Base-by-base conservation (phyloP, 805 yeast genomes). In the Scheffersomyces coipomensis region DNA sequence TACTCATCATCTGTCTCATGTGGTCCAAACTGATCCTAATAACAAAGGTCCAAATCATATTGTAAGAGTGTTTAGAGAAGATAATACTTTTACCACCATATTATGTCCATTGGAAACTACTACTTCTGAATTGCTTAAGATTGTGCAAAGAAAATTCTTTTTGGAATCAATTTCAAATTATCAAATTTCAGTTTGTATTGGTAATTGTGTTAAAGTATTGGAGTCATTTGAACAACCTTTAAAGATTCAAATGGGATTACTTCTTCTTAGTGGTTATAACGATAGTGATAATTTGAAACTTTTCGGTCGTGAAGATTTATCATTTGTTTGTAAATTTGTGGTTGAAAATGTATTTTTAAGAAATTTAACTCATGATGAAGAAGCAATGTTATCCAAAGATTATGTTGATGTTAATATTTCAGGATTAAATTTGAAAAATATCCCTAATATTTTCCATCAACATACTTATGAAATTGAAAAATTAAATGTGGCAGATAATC, bases 401-500 rank as follows among this genome's bases (percentile, higher is more conserved):
- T 82, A 82, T 45, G 80, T 82, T 17, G 79, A 81, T 56, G 95
- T 88, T 9, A 79, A 86, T 56, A 71, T 89, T 44, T 76, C 81
- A 27, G 78, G 85, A 39, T 75, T 85, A 68, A 83, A 85, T 49
- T 67, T 90, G 40, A 88, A 87, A 45, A 87, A 88, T 15, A 85
- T 91, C 6, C 97, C 97, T 0, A 84, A 88, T 38, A 74, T 85
- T 21, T 78, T 90, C 46, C 88, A 84, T 56, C 85, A 80, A 49
- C 86, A 80, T 43, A 86, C 96, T 0, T 76, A 83, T 40, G 91
- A 87, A 45, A 88, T 90, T 42, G 85, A 85, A 49, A 74, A 82
- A 44, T 69, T 90, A 44, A 91, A 90, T 59, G 88, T 88, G 7
- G 85, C 95, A 2, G 79, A 84, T 46, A 90, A 90, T 56, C 95